Conservation (phyloP, 2,329 filamentous ascomycete species). For the Cladosporium sp. region DNA sequence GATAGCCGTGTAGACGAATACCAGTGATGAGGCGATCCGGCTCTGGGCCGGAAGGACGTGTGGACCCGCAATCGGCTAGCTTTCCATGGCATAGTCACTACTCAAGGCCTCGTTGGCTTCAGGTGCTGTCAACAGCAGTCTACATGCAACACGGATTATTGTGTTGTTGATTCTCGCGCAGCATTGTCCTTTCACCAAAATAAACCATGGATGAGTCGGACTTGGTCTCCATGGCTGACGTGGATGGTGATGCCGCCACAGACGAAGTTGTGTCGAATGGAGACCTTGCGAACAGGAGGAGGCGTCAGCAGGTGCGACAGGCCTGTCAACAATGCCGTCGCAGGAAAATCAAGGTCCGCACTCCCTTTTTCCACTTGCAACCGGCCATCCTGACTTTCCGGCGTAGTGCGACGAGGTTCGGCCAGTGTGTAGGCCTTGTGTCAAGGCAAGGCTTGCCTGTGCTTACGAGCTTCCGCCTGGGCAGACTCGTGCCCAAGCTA, state of each 20-base stretch:
- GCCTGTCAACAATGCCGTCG: slow-evolving; percentile 12
- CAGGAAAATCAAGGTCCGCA: slow-evolving; percentile 8
- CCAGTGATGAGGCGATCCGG: neutral
- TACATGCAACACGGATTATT: neutral
- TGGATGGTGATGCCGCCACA: slow-evolving; percentile 1
- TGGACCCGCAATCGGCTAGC: slow-evolving; percentile 3
- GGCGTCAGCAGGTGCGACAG: slow-evolving; percentile 10
- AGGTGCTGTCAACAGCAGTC: neutral
- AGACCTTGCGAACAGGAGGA: slow-evolving; percentile 6
- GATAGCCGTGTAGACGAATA: neutral
- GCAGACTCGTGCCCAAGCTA: slow-evolving; percentile 8
- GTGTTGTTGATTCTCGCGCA: neutral
- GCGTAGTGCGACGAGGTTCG: slow-evolving; percentile 9
- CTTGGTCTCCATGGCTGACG: neutral
- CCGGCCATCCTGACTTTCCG: neutral
- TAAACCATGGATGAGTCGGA: slow-evolving; percentile 2
- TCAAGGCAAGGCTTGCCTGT: slow-evolving; percentile 9
- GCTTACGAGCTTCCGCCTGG: slow-evolving; percentile 10
- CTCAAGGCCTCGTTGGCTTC: neutral
- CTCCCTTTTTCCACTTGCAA: neutral
- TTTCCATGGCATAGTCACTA: neutral
- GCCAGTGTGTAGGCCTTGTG: slow-evolving; percentile 6
- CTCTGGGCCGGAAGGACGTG: neutral
- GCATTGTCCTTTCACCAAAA: neutral
- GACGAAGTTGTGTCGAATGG: slow-evolving; percentile 4